A percentile compares a stretch with the other conserved stretches of the same genome.
phyloP scores from a whole-genome alignment of 2,329 filamentous ascomycete species.

The Triangularia verruculosa region DNA sequence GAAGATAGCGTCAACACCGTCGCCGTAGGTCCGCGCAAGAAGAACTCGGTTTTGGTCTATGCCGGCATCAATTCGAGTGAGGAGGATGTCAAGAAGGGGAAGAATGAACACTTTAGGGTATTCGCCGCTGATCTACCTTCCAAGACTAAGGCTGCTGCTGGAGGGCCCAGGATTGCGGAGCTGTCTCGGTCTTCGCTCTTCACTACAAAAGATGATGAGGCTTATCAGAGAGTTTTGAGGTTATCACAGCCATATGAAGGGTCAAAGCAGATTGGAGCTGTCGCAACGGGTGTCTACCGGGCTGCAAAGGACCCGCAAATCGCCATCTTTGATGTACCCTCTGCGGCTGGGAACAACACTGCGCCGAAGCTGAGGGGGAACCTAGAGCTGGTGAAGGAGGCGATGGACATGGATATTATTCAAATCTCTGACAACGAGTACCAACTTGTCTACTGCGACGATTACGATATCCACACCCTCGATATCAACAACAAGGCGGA shows the following conservation, averaged over 20 bases:
- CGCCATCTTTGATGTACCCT: conserved; percentile 69
- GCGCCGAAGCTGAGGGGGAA: conserved; percentile 49
- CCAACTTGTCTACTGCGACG: conserved; percentile 74
- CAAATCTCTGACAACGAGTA: conserved; percentile 62
- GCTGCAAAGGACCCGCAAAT: conserved; percentile 74
- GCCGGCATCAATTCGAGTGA: conserved; percentile 83
- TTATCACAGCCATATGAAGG: conserved; percentile 50
- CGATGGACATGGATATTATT: conserved; percentile 67
- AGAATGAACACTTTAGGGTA: conserved; percentile 80
- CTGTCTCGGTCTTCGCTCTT: conserved; percentile 54
- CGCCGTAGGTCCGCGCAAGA: conserved; percentile 61
- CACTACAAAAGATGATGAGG: conserved; percentile 47
- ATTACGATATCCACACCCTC: conserved; percentile 69
- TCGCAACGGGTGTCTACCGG: conserved; percentile 65
- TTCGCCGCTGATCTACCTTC: conserved; percentile 56
- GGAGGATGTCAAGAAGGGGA: conserved; percentile 67
- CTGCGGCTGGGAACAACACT: conserved; percentile 43
- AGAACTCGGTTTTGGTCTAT: conserved; percentile 56
- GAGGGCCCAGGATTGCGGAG: conserved; percentile 46
- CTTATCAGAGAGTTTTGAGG: conserved; percentile 59
- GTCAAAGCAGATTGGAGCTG: conserved; percentile 64
- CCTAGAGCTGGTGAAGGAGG: conserved; percentile 53
- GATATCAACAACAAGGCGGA: conserved; percentile 49
- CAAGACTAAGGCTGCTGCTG: conserved; percentile 33
- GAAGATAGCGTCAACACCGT: conserved; percentile 89